Conservation (phyloP, 257 asterid genomes). For the Leptodermis oblonga region DNA sequence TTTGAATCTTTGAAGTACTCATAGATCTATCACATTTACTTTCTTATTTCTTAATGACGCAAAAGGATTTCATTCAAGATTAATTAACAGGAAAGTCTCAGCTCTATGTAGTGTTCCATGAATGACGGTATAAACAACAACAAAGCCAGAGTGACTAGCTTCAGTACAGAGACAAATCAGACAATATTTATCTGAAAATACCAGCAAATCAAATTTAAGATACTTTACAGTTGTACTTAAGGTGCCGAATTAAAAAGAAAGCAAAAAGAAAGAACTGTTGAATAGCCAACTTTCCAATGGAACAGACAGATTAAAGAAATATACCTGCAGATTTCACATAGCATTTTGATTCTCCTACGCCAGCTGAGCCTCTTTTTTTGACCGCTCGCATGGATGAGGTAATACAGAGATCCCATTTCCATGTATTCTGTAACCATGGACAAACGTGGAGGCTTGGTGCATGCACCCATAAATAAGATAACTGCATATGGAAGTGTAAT, state of each 20-base stretch:
- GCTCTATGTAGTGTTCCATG: neutral
- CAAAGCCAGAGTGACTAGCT: neutral
- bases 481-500: slow-evolving; percentile 43
- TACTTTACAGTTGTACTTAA: neutral
- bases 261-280: neutral
- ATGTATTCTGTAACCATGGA: slow-evolving; percentile 83
- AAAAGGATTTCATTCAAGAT: neutral
- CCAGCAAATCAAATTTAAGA: neutral
- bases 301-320: slow-evolving; percentile 1
- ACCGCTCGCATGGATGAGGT: slow-evolving; percentile 77
- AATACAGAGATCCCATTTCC: slow-evolving; percentile 93
- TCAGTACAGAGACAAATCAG: neutral
- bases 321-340: slow-evolving; percentile 87
- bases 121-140: neutral
- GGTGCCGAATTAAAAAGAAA: neutral
- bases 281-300: neutral
- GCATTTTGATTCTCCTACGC: slow-evolving; percentile 81
- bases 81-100: neutral
- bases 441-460: slow-evolving; percentile 83
- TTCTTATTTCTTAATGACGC: neutral
- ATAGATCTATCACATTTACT: neutral
- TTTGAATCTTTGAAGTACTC: neutral
- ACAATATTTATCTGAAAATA: neutral
- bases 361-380: slow-evolving; percentile 87
- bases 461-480: slow-evolving; percentile 87